Base-by-base conservation (phyloP, 2,329 filamentous ascomycete genomes). In the Tolypocladium nubicola region DNA sequence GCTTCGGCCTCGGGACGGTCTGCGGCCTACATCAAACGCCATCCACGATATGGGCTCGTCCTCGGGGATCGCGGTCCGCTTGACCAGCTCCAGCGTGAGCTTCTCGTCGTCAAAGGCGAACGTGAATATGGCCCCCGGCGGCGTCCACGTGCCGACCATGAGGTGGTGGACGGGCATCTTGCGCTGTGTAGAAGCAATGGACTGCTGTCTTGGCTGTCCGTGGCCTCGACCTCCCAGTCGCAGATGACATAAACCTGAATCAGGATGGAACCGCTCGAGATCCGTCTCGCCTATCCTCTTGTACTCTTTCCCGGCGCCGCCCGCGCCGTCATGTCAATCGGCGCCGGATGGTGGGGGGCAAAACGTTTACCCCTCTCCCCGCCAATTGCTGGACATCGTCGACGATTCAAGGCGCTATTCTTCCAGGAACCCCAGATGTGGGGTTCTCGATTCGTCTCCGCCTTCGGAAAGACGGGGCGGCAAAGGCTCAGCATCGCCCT, bases 1-100 rank as follows among this genome's bases (percentile, higher is more conserved):
- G 11, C 37, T 19, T 30, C 11, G 3, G 23, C 19, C 6, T 10
- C 3, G 23, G 1, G 21, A 26, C 8, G 43, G 21, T 10, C 10
- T 13, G 14, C 16, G n/a, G 67, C 86, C 74, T 76, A 90, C 89
- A 70, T 90, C 87, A 67, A 95, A 93, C 19, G 89, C 87, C 88
- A 96, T 93, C 90, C 90, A 96, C 59, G 90, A 95, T 63, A 96
- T 94, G 9, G 90, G 89, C 73, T 96, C 89, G 62, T 93, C 88
- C 55, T 88, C 74, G 5, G 89, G 87, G 57, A 95, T 94, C 58
- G 85, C 83, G 1, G 89, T 94, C 65, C 87, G 85, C 76, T 93
- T 91, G 67, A 95, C 75, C 66, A 94, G 73, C 63, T 86, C 81
- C 60, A 95, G 74, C 8, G 85, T 86, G 62, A 91, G 76, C 43